Evolutionary conservation across 352 stramenopile species (phyloP).

Genomic region (Sclerospora graminicola): DNA sequence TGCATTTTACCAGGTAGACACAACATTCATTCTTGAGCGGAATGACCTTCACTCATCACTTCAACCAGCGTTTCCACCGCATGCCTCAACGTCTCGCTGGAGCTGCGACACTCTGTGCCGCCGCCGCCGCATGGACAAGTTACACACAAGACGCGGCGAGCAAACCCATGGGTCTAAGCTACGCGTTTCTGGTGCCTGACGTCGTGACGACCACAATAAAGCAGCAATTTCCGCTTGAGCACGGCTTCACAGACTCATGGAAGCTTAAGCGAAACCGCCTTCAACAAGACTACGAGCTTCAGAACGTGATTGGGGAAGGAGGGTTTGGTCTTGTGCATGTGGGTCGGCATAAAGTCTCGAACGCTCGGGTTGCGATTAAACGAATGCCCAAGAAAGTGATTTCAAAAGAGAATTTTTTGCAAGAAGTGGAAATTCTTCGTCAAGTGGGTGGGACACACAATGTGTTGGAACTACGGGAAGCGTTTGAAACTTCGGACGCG

Average conservation of each 20-base stretch:
- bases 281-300: slow-evolving; percentile 34
- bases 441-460: slow-evolving; percentile 31
- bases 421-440: slow-evolving; percentile 39
- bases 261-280: slow-evolving; percentile 11
- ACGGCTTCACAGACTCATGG: slow-evolving; percentile 5
- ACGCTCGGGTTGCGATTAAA: slow-evolving; percentile 47
- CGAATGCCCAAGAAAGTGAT: slow-evolving; percentile 35
- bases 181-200: slow-evolving; percentile 6
- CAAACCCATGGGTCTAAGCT: slow-evolving; percentile 2
- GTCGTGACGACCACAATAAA: slow-evolving; percentile 5
- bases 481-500: slow-evolving; percentile 43
- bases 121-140: slow-evolving; percentile 5
- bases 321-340: slow-evolving; percentile 37
- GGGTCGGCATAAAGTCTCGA: slow-evolving; percentile 29
- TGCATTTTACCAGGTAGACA: slow-evolving; percentile 10
- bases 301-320: slow-evolving; percentile 37
- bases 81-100: slow-evolving; percentile 17
- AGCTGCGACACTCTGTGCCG: slow-evolving; percentile 13
- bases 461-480: slow-evolving; percentile 38
- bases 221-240: not conserved
- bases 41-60: slow-evolving; percentile 14
- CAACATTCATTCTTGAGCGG: not conserved
- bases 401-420: slow-evolving; percentile 36
- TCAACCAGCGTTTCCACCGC: slow-evolving; percentile 8
- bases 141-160: slow-evolving; percentile 1